Base-by-base conservation (phyloP, 2,329 filamentous ascomycete species). In the Aureobasidium leucospermi region DNA sequence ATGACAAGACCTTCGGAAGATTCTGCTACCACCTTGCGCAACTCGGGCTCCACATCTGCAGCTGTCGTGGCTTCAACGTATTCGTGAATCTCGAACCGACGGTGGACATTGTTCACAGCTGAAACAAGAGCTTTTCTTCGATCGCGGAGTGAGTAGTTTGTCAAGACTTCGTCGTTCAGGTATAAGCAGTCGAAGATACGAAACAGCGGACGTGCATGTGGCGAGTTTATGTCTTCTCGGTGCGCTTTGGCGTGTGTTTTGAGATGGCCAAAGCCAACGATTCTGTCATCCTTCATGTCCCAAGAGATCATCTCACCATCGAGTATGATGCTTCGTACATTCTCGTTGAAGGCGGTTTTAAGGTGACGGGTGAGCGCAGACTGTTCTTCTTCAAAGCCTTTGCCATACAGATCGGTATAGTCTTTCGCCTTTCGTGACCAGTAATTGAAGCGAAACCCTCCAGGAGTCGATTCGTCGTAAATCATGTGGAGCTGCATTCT, bases 261-360 rank as follows among this genome's bases (percentile, higher is more conserved):
- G 51, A 99, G 79, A 0, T 90, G 95, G 7, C 94, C 94, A 71
- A 99, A 99, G 0, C 88, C 85, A 15, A 96, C 87, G 56, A 94
- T 88, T 59, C 88, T 88, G 74, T 96, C 88, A 52, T 88, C 79
- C 46, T 87, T 84, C 62, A 91, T 89, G 69, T 97, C 90, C 94
- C 94, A 99, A 0, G 92, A 96, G 60, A 99, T 91, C 94, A 99
- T 99, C 71, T 99, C 94, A 9, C 94, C 94, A 67, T 99, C 94
- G 0, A 99, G 79, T 52, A 99, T 96, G 64, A 96, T 81, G 68
- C 89, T 96, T 15, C 86, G 81, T 0, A 97, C 90, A 1, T 86
- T 85, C 0, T 84, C 76, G 2, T 85, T 79, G 70, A 99, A 97
- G 0, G 90, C 90, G 42, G 84, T 79, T 56, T 84, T 84, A 19